Evolutionary conservation across 495 filamentous ascomycete genomes (phyloP), one percentile per base, ranked within the genome.

Genomic region (Xylaria palmicola): DNA sequence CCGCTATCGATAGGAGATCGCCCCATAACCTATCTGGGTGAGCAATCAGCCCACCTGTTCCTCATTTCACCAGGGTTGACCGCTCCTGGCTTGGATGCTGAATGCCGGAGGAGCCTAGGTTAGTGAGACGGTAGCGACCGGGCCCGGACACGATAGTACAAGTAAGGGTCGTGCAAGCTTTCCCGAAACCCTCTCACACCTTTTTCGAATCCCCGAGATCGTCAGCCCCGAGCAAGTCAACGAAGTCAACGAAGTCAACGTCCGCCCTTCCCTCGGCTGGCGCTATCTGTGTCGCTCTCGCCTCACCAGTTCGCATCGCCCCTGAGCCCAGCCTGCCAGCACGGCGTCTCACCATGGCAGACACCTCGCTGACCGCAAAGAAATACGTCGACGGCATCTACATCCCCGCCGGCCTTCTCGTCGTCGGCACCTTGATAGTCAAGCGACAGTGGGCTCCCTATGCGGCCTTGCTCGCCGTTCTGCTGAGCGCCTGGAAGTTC

Each of bases 331-430:
- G 39, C 34, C 59, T 55, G 44, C 44, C 57, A 44, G 40, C n/a
- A n/a, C n/a, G n/a, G n/a, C 22, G 27, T 44, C 34, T 48, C 30
- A 67, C 59, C 47, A 67, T 69, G 66, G 60, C 64, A 41, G 26
- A 63, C n/a, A 26, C 55, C 27, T 43, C 67, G 30, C 60, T 59
- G 53, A 60, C 67, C 22, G 69, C 78, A 54, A 74, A 67, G 63
- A 68, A 71, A 58, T 82, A 80, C 65, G 70, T 94, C 67, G 85
- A 88, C 70, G 88, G 88, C 65, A 84, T 93, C 65, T 92, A 94
- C 71, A 87, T 96, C 65, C 93, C 93, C 56, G 88, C 88, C n/a
- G 88, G 84, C 59, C 81, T 97, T 36, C 76, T 97, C 37, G 76
- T 97, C 51, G 74, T 91, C 22, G 91, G 90, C 65, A 85, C 84